Base-by-base conservation (phyloP, 1,139 yeast species). In the Torulaspora globosa region DNA sequence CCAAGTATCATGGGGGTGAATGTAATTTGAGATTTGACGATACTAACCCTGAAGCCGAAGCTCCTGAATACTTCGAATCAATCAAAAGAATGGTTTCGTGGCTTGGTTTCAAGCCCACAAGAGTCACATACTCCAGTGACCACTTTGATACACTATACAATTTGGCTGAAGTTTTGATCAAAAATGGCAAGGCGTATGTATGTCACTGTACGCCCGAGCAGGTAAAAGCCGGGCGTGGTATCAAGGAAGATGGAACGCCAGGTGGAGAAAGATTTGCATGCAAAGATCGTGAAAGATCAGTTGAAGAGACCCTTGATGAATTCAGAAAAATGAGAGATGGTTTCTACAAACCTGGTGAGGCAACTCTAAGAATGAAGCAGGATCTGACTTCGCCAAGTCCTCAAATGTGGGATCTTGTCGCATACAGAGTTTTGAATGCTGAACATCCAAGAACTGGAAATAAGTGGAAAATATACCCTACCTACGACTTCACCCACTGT, bases 391-490 rank as follows among this genome's bases (percentile, higher is more conserved):
- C 94, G 31, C 95, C 96, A 55, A 86, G 88, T 56, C 98, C 98
- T 16, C 98, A 92, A 71, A 94, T 94, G 98, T 94, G 99, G 98
- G 99, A 94, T 69, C 78, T 92, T 57, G 95, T 92, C 50, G 98
- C 98, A n/a, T 94, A 94, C 71, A 80, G 99, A 68, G 96, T 94
- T 6, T 74, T 94, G 59, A 76, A 90, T 59, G 90, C 96, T 19
- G 79, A 88, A 24, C 98, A 94, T 70, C 96, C 92, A 68, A 83
- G 98, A 70, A 92, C 98, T 12, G 98, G 97, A 46, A 83, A 79
- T 65, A 85, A 85, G 68, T 94, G 99, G 99, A 88, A 84, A 70
- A 90, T 94, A 50, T 94, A 94, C 65, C 99, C 99, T 53, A 94
- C 98, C 15, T 94, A 94, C 66, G 98, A 94, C 67, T 94, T 94